These are phyloP conservation scores for Stygiomarasmius scandens DNA, from an alignment of 1,284 basidiomycete species.

Conservation along the genomic window DNA sequence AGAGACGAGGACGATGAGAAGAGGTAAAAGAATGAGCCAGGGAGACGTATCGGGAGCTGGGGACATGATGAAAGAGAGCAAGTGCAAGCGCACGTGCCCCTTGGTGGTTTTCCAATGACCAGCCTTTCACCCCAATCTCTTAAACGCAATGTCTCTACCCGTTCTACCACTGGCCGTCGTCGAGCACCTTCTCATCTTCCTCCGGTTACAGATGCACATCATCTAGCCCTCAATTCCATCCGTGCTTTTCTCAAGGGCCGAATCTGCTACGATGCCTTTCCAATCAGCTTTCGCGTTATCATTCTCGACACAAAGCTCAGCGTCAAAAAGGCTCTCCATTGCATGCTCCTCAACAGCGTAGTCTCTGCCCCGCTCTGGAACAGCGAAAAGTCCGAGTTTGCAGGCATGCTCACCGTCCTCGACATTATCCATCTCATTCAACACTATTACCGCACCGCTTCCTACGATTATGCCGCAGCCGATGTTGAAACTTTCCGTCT, in stretches of 20 bases:
- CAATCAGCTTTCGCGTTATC: slow-evolving; percentile 94
- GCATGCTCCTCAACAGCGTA: slow-evolving; percentile 89
- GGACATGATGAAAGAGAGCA: no score
- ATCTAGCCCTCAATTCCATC: slow-evolving; percentile 77
- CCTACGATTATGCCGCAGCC: slow-evolving; percentile 85
- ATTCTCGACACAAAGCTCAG: slow-evolving; percentile 94
- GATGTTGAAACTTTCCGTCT: slow-evolving; percentile 96
- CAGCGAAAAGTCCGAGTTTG: slow-evolving; percentile 86
- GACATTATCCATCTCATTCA: slow-evolving; percentile 98
- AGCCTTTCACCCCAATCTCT: slow-evolving; percentile 12
- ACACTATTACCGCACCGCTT: slow-evolving; percentile 86
- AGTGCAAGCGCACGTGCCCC: no score
- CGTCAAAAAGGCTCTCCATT: slow-evolving; percentile 91
- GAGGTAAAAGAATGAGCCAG: slow-evolving; percentile 83
- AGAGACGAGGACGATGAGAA: slow-evolving; percentile 90
- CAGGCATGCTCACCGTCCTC: slow-evolving; percentile 94
- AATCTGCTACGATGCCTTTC: slow-evolving; percentile 93
- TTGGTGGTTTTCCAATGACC: slow-evolving; percentile 8
- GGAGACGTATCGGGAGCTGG: slow-evolving; percentile 51
- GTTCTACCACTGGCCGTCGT: slow-evolving; percentile 48
- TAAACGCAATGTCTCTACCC: slow-evolving; percentile 39
- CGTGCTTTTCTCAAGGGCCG: slow-evolving; percentile 83
- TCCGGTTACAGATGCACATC: slow-evolving; percentile 66
- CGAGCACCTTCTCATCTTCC: slow-evolving; percentile 63
- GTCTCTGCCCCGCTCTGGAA: slow-evolving; percentile 99